Conservation (phyloP, 2,329 filamentous ascomycete species). For the Chaetoscypha palmicola region DNA sequence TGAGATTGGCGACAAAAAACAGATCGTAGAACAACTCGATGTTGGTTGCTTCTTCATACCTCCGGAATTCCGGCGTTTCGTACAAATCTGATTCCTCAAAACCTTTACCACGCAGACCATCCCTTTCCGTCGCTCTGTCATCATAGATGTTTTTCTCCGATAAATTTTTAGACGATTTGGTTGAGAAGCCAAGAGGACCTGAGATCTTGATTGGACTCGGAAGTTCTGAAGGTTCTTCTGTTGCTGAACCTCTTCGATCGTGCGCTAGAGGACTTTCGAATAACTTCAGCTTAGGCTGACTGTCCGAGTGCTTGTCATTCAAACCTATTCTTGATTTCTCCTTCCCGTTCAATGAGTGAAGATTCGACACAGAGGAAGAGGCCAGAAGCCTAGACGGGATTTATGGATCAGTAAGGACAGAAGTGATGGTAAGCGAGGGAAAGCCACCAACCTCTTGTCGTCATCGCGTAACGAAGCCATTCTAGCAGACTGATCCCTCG, state of each 20-base stretch:
- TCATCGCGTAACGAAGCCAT: no score
- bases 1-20: constrained; percentile 54
- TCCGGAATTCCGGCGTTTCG: constrained; percentile 3
- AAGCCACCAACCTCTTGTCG: no score
- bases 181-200: constrained; percentile 3
- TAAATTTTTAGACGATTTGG: background rate
- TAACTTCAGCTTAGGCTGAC: constrained; percentile 13
- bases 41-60: constrained; percentile 20
- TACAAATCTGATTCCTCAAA: background rate
- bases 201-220: constrained; percentile 12
- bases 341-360: background rate
- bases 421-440: no score
- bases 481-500: no score
- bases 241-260: constrained; percentile 5
- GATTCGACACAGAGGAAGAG: background rate
- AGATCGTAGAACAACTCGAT: constrained; percentile 48
- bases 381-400: background rate
- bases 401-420: background rate
- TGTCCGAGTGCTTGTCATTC: background rate
- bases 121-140: background rate
- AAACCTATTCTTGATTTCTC: background rate
- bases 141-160: background rate
- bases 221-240: background rate
- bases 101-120: background rate
- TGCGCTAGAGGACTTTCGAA: constrained; percentile 17